Evolutionary conservation across 2,329 filamentous ascomycete genomes (phyloP).

Genomic region (Trichoderma sp.): DNA sequence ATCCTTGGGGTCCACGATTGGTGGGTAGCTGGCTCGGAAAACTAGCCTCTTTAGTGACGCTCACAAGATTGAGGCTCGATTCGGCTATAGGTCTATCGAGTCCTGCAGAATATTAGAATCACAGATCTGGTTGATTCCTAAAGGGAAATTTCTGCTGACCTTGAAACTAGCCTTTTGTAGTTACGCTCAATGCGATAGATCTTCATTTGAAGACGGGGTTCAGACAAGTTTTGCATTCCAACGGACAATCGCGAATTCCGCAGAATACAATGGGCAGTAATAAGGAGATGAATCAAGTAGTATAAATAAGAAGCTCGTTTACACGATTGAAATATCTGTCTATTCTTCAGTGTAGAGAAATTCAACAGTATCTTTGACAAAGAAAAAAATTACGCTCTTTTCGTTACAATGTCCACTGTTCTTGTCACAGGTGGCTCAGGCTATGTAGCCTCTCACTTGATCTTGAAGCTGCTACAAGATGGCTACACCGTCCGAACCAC

Average conservation of each 20-base stretch:
- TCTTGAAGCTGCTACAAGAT: conserved; percentile 25
- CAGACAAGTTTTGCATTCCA: neutral
- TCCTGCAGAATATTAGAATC: neutral
- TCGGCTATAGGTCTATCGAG: no score
- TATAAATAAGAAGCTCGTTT: neutral
- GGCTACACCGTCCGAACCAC: conserved; percentile 24
- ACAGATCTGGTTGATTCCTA: neutral
- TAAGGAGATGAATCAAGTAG: neutral
- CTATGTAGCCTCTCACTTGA: conserved; percentile 27
- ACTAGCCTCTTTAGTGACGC: neutral
- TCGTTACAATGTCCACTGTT: neutral
- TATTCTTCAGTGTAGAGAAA: neutral
- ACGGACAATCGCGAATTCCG: neutral
- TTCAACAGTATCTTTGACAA: neutral
- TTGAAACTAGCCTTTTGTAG: neutral
- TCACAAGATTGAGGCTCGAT: neutral
- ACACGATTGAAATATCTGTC: neutral
- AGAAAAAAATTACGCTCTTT: no score
- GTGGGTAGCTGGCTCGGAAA: neutral
- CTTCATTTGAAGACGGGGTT: neutral
- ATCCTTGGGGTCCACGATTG: neutral
- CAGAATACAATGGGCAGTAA: neutral
- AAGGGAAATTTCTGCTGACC: conserved; percentile 22
- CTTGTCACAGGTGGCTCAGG: conserved; percentile 29
- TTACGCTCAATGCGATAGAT: neutral